These are phyloP conservation scores for Apiotrichum gamsii DNA, from an alignment of 1,284 basidiomycete genomes.

Conservation along the genomic window DNA sequence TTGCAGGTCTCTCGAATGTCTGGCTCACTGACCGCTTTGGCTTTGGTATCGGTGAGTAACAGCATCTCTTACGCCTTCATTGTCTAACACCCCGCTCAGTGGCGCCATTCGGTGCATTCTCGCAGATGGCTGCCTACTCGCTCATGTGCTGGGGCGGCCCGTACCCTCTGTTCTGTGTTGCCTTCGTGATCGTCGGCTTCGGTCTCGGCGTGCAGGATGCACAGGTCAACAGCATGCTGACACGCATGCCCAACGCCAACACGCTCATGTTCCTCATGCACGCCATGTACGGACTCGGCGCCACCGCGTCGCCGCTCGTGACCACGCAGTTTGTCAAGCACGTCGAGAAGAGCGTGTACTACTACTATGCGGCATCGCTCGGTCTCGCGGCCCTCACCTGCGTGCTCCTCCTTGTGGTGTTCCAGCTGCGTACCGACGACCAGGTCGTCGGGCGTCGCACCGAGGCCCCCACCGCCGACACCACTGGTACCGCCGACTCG, in stretches of 20 bases:
- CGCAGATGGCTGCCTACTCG: conserved; percentile 51
- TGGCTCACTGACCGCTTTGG: conserved; percentile 53
- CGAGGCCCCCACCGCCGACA: neutral
- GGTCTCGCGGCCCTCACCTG: conserved; percentile 54
- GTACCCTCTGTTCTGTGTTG: conserved; percentile 60
- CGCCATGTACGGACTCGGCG: conserved; percentile 59
- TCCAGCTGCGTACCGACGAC: conserved; percentile 56
- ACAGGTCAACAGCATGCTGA: conserved; percentile 37
- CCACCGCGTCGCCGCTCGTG: conserved; percentile 60
- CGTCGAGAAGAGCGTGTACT: conserved; percentile 51
- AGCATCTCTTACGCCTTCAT: neutral
- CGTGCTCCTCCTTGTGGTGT: conserved; percentile 51
- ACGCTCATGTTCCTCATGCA: conserved; percentile 61
- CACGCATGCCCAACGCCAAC: conserved; percentile 28
- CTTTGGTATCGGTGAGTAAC: conserved; percentile 55
- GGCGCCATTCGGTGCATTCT: conserved; percentile 30
- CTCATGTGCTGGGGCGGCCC: conserved; percentile 59
- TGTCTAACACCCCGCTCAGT: conserved; percentile 6
- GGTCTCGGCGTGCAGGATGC: conserved; percentile 54
- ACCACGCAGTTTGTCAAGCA: conserved; percentile 60
- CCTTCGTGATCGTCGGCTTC: conserved; percentile 58
- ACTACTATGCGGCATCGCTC: conserved; percentile 60
- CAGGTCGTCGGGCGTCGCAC: conserved; percentile 34
- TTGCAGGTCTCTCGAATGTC: conserved; percentile 52
- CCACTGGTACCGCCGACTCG: neutral